Conservation (phyloP, 176 grass and related monocot genomes). For the Musa acuminata region DNA sequence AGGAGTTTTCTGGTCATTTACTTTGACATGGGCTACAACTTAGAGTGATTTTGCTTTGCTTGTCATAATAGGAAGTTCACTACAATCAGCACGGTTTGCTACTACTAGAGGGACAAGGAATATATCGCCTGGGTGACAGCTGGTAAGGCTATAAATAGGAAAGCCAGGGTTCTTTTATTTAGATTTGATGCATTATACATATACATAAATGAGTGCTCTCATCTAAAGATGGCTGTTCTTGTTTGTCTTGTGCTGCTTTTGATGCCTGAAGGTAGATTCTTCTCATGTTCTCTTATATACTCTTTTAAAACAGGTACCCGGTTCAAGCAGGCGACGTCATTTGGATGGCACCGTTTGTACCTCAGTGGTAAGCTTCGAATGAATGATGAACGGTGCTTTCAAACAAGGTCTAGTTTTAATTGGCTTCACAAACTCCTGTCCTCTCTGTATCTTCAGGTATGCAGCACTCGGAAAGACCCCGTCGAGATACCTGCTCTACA, state of each 20-base stretch:
- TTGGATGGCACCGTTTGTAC: conserved; percentile 98
- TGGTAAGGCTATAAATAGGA: conserved; percentile 42
- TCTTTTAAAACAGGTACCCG: conserved; percentile 58
- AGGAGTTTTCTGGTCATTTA: not conserved
- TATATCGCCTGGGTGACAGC: conserved; percentile 80
- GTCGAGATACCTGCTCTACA: conserved; percentile 84
- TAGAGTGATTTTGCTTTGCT: conserved; percentile 17
- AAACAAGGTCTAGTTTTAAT: conserved; percentile 11
- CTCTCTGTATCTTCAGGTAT: conserved; percentile 55
- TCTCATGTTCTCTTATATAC: conserved; percentile 3
- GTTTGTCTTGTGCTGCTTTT: not conserved
- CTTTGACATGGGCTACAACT: not conserved
- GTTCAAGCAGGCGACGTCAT: conserved; percentile 87
- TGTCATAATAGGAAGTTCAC: conserved; percentile 73
- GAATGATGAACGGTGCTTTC: not conserved
- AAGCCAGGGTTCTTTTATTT: not conserved
- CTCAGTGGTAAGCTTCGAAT: conserved; percentile 63
- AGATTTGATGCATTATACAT: not conserved
- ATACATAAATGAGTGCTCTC: no score
- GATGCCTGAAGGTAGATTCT: not conserved
- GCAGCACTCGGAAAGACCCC: conserved; percentile 77
- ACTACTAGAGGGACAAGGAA: conserved; percentile 89
- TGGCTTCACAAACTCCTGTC: not conserved
- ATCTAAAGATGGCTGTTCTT: no score
- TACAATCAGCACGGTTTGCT: conserved; percentile 97